phyloP scores from a whole-genome alignment of 2,329 filamentous ascomycete species.

The Parasarocladium wereldwijsianum region DNA sequence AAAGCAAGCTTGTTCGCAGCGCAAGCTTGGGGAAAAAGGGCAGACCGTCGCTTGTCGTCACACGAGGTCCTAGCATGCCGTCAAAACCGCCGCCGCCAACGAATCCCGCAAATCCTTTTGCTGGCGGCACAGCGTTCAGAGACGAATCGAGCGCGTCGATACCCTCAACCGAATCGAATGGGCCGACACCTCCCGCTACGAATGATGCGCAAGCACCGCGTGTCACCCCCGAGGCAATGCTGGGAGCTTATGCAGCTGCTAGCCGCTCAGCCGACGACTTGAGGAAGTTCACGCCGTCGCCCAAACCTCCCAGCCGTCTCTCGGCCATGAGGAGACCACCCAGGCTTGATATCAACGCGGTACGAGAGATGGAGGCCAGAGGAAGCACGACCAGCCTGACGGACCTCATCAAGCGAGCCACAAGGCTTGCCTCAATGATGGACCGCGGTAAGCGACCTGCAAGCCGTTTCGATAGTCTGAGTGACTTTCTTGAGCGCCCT shows the following conservation, averaged over 20 bases:
- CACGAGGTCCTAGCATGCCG: conserved; percentile 4
- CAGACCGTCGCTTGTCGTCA: conserved; percentile 39
- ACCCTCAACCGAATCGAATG: conserved; percentile 20
- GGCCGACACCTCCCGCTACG: conserved; percentile 7
- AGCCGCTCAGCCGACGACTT: conserved; percentile 25
- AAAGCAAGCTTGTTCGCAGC: conserved; percentile 42
- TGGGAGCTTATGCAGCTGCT: conserved; percentile 35
- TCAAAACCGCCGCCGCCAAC: conserved; percentile 3
- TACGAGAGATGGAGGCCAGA: conserved; percentile 65
- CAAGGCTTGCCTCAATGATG: conserved; percentile 71
- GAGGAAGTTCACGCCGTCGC: conserved; percentile 13
- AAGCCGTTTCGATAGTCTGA: conserved; percentile 40
- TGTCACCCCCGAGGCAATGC: conserved; percentile 29
- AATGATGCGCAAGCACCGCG: conserved; percentile 6
- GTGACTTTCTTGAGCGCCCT: conserved; percentile 32
- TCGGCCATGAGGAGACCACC: conserved; percentile 52
- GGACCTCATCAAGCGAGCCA: conserved; percentile 81
- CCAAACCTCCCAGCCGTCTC: conserved; percentile 23
- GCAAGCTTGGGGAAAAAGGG: conserved; percentile 47
- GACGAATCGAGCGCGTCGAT: conserved; percentile 32
- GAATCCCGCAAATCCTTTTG: conserved; percentile 17
- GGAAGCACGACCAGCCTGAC: conserved; percentile 85
- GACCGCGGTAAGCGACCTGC: conserved; percentile 60
- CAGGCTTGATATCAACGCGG: conserved; percentile 66
- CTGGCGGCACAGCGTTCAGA: conserved; percentile 28